phyloP scores from a whole-genome alignment of 768 basidiomycete genomes.

The Russula olivacea region DNA sequence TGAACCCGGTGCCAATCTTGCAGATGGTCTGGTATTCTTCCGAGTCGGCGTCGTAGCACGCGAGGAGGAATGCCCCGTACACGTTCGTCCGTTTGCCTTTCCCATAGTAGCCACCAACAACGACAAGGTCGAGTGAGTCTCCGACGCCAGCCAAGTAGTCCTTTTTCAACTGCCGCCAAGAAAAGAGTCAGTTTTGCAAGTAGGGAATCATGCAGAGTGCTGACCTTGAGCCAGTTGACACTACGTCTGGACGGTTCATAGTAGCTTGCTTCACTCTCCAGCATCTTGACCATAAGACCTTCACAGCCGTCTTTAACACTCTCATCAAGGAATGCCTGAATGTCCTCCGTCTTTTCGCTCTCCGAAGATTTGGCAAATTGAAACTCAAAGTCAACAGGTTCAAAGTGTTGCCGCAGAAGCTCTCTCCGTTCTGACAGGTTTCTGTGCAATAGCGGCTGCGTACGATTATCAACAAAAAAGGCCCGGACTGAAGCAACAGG shows the following conservation, averaged over 20 bases:
- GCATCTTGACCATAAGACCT: slow-evolving; percentile 99
- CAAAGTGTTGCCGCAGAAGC: slow-evolving; percentile 74
- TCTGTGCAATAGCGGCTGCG: slow-evolving; percentile 75
- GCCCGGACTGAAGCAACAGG: background rate
- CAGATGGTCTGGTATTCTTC: slow-evolving; percentile 97
- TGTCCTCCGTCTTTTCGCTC: slow-evolving; percentile 84
- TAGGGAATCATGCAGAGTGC: slow-evolving; percentile 8
- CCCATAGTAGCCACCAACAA: slow-evolving; percentile 96
- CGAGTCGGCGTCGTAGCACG: slow-evolving; percentile 91
- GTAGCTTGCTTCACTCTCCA: slow-evolving; percentile 83
- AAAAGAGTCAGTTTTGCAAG: background rate
- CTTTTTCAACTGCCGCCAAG: slow-evolving; percentile 79
- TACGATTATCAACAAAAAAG: background rate
- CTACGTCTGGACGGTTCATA: slow-evolving; percentile 95
- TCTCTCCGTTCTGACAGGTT: slow-evolving; percentile 70
- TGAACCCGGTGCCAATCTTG: slow-evolving; percentile 98
- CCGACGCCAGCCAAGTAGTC: slow-evolving; percentile 96
- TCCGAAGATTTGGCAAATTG: slow-evolving; percentile 91
- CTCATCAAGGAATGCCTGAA: slow-evolving; percentile 90
- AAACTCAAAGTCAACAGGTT: slow-evolving; percentile 81
- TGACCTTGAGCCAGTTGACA: slow-evolving; percentile 97
- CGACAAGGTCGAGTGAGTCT: slow-evolving; percentile 94
- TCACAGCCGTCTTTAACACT: slow-evolving; percentile 98
- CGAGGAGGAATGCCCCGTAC: slow-evolving; percentile 96
- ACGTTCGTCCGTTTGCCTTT: slow-evolving; percentile 97